Evolutionary conservation across 345 rosid species (phyloP).

Genomic region (Aquilaria sinensis): DNA sequence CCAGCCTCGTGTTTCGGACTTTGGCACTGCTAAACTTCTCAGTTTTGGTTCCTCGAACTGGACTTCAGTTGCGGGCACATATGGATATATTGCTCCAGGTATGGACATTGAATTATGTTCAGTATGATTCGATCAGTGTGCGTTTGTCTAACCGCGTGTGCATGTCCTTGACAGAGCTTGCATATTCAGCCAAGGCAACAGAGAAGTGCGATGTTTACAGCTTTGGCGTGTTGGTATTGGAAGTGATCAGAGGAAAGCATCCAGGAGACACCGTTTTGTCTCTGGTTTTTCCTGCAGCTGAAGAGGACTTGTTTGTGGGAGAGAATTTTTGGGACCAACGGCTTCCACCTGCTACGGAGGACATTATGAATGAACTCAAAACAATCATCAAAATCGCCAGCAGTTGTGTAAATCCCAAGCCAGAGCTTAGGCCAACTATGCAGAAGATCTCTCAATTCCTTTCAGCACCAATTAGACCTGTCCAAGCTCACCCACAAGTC

Average conservation of each 20-base stretch:
- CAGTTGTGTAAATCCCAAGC: conserved; percentile 22
- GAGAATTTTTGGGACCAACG: conserved; percentile 18
- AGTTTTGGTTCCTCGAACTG: background rate
- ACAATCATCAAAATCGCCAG: conserved; percentile 13
- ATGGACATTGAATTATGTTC: background rate
- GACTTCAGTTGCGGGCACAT: background rate
- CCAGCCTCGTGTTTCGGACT: background rate
- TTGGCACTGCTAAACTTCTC: background rate
- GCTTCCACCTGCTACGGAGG: conserved; percentile 18
- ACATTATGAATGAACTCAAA: conserved; percentile 12
- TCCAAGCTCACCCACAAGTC: too few species aligned
- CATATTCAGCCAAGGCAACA: background rate
- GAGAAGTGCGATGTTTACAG: conserved; percentile 15
- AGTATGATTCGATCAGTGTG: too few species aligned
- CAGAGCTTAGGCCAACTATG: conserved; percentile 27
- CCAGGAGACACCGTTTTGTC: background rate
- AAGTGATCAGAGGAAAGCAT: conserved; percentile 16
- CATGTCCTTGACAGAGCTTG: conserved; percentile 12
- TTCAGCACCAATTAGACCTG: background rate
- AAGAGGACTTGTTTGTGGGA: conserved; percentile 17
- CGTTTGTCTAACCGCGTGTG: background rate
- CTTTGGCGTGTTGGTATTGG: conserved; percentile 8
- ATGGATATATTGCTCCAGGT: conserved; percentile 6
- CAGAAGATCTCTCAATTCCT: conserved; percentile 13
- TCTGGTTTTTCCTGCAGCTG: conserved; percentile 9